A percentile compares a stretch with the other conserved stretches of the same genome.
Evolutionary conservation across 768 basidiomycete genomes (phyloP).

Genomic region (Serendipita vermifera): DNA sequence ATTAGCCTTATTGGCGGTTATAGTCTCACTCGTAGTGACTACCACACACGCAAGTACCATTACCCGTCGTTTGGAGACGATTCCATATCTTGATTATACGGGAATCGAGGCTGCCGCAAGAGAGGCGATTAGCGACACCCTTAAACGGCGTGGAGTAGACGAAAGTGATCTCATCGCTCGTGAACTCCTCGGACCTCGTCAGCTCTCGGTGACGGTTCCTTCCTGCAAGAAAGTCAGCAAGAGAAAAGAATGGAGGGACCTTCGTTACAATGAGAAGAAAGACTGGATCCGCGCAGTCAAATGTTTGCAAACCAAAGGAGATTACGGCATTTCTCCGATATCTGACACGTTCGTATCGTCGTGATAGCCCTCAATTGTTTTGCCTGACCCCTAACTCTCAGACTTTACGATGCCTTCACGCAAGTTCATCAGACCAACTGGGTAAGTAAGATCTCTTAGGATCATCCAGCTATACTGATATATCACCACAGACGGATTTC

Average conservation of each 20-base stretch:
- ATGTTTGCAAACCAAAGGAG: neutral
- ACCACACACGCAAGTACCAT: too few relatives aligned
- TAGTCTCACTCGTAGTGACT: too few relatives aligned
- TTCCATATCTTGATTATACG: neutral
- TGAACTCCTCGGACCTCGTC: neutral
- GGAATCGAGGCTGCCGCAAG: neutral
- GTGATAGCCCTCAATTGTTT: neutral
- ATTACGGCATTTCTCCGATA: neutral
- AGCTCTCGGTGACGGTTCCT: too few relatives aligned
- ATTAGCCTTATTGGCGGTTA: too few relatives aligned
- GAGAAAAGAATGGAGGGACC: neutral
- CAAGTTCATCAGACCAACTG: neutral
- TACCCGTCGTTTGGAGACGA: too few relatives aligned
- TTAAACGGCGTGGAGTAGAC: neutral
- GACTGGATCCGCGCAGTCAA: neutral
- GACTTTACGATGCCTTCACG: slow-evolving; percentile 5
- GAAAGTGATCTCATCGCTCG: neutral
- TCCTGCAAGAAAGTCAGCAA: neutral
- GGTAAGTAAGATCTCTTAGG: neutral
- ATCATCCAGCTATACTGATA: neutral
- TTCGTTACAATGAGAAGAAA: neutral
- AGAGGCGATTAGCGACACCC: neutral
- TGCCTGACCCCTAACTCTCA: neutral
- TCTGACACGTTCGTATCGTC: neutral
- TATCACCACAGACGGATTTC: slow-evolving; percentile 5